Evolutionary conservation across 805 yeast genomes (phyloP).

Genomic region (Schizosaccharomyces pombe): DNA sequence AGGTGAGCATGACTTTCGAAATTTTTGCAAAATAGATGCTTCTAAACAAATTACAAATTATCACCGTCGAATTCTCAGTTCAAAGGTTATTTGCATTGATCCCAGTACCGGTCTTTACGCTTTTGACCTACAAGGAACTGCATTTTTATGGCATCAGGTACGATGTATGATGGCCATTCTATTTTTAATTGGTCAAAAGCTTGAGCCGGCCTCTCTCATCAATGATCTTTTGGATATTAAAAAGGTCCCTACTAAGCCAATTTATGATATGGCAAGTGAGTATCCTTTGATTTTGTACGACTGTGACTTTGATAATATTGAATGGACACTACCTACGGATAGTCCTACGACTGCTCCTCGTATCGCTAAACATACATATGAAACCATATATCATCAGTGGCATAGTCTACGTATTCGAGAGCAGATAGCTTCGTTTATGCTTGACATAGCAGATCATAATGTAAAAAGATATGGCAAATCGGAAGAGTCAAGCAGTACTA

Average conservation of each 20-base stretch:
- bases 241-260: conserved; percentile 41
- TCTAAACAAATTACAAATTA: conserved; percentile 74
- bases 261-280: conserved; percentile 74
- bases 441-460: conserved; percentile 15
- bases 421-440: conserved; percentile 1
- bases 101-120: conserved; percentile 22
- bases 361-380: not conserved
- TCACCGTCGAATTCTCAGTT: conserved; percentile 33
- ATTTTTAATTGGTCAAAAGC: conserved; percentile 54
- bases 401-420: not conserved
- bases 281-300: conserved; percentile 69
- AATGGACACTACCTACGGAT: conserved; percentile 6
- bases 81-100: conserved; percentile 23
- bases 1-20: conserved; percentile 78
- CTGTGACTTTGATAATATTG: conserved; percentile 42
- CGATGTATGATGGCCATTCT: conserved; percentile 79
- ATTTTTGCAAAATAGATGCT: conserved; percentile 85
- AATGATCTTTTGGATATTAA: conserved; percentile 33
- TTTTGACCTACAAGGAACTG: conserved; percentile 63
- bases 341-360: not conserved
- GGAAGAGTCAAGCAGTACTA: not conserved
- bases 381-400: not conserved
- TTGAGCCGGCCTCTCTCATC: conserved; percentile 39
- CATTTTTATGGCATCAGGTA: conserved; percentile 95
- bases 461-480: not conserved